A percentile compares a stretch with the other conserved stretches of the same genome.
Conservation (phyloP, 2,329 filamentous ascomycete species). For the Venturia oleaginea region DNA sequence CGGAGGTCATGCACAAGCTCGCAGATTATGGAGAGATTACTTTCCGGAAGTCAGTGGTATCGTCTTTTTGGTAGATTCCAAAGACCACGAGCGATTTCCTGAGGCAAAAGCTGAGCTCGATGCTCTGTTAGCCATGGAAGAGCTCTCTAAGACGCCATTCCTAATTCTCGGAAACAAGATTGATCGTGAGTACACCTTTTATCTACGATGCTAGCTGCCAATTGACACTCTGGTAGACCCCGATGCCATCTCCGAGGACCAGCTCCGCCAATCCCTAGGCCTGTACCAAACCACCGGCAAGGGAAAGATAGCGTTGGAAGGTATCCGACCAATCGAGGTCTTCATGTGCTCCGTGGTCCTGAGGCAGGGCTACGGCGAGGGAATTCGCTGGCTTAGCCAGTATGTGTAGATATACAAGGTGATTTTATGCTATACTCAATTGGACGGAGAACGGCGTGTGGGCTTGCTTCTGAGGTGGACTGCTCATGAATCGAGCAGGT, state of each 20-base stretch:
- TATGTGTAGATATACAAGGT: conserved; percentile 25
- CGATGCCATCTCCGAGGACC: conserved; percentile 89
- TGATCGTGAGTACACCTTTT: conserved; percentile 44
- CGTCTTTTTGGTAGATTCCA: conserved; percentile 95
- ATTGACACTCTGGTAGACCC: conserved; percentile 44
- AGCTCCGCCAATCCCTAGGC: conserved; percentile 77
- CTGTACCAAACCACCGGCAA: conserved; percentile 95
- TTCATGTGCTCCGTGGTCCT: conserved; percentile 41
- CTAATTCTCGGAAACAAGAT: conserved; percentile 98
- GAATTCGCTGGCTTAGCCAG: conserved; percentile 34
- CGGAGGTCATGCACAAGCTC: conserved; percentile 65
- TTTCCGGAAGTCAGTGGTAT: conserved; percentile 92
- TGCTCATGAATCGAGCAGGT: neutral
- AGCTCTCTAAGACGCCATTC: conserved; percentile 90
- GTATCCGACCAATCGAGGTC: conserved; percentile 88
- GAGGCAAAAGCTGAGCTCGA: conserved; percentile 98
- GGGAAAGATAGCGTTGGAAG: conserved; percentile 86
- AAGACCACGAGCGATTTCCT: conserved; percentile 87
- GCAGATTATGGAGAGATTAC: conserved; percentile 93
- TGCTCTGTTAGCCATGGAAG: conserved; percentile 78
- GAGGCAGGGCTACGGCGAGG: conserved; percentile 29
- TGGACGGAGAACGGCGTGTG: neutral
- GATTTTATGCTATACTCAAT: neutral
- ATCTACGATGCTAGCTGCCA: neutral
- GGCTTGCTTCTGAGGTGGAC: neutral